phyloP scores from a whole-genome alignment of 768 basidiomycete species.

The Pleurotus djamor region DNA sequence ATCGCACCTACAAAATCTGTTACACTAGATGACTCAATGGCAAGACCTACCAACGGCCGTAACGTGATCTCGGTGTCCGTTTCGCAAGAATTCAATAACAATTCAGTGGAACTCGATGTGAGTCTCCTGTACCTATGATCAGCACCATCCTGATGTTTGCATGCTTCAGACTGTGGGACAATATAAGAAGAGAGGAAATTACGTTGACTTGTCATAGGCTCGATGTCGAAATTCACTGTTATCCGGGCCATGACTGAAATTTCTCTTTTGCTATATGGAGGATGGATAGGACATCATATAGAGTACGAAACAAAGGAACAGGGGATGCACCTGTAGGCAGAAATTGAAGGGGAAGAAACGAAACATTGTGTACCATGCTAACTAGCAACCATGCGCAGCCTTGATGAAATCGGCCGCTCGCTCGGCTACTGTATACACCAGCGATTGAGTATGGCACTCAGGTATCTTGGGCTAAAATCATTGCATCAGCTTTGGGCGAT shows the following conservation, averaged over 20 bases:
- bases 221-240: too few species aligned
- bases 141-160: too few species aligned
- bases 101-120: background rate
- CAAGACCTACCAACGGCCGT: background rate
- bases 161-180: too few species aligned
- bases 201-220: too few species aligned
- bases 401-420: conserved; percentile 10
- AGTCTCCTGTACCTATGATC: background rate
- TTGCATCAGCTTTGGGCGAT: background rate
- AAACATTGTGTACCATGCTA: too few species aligned
- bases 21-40: background rate
- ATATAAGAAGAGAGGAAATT: too few species aligned
- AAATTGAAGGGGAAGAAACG: too few species aligned
- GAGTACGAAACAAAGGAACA: too few species aligned
- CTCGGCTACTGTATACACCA: conserved; percentile 9
- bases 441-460: conserved; percentile 4
- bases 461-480: background rate
- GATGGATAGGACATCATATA: too few species aligned
- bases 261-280: too few species aligned
- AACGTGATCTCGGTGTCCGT: background rate
- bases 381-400: background rate
- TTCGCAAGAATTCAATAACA: background rate
- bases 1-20: background rate
- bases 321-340: too few species aligned
- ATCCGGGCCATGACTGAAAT: too few species aligned